Evolutionary conservation across 441 rosid species (phyloP), one percentile per base, ranked within the genome.

Genomic region (Eruca vesicaria): DNA sequence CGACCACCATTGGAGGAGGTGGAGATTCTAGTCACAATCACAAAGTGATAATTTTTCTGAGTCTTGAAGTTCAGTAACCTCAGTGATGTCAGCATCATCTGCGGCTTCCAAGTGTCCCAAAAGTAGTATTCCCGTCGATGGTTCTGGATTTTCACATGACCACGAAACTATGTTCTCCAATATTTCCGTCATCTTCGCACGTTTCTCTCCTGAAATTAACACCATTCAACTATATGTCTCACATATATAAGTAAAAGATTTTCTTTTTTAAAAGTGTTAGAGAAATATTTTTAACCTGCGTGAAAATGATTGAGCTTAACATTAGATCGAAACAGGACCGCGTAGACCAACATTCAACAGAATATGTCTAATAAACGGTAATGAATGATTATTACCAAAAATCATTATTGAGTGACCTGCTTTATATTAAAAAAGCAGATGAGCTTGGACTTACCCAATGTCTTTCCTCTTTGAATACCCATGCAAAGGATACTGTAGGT

Each of bases 401-500:
- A n/a, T n/a, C n/a, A n/a, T n/a, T n/a, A n/a, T n/a, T n/a, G n/a
- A n/a, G n/a, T n/a, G n/a, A n/a, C 16, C 50, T n/a, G n/a, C n/a
- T n/a, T n/a, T n/a, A n/a, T n/a, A n/a, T n/a, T n/a, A n/a, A n/a
- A n/a, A n/a, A n/a, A n/a, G n/a, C n/a, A n/a, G n/a, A n/a, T n/a
- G n/a, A n/a, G n/a, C n/a, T n/a, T n/a, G n/a, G n/a, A n/a, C n/a
- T n/a, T n/a, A n/a, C n/a, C n/a, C n/a, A n/a, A 92, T 61, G 73
- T 90, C 82, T 53, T 81, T 85, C 80, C 81, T 83, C 85, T 86
- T 92, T 41, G 94, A 82, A 81, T 83, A 86, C 29, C 90, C 91
- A 66, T 92, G 97, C 79, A 94, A 80, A 94, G 88, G 79, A 88
- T 87, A 74, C 90, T 92, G 79, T 83, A 89, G 1, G 98, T 88